A percentile compares a stretch with the other conserved stretches of the same genome.
phyloP scores from a whole-genome alignment of 2,329 filamentous ascomycete genomes.

The Aspergillus fructus region DNA sequence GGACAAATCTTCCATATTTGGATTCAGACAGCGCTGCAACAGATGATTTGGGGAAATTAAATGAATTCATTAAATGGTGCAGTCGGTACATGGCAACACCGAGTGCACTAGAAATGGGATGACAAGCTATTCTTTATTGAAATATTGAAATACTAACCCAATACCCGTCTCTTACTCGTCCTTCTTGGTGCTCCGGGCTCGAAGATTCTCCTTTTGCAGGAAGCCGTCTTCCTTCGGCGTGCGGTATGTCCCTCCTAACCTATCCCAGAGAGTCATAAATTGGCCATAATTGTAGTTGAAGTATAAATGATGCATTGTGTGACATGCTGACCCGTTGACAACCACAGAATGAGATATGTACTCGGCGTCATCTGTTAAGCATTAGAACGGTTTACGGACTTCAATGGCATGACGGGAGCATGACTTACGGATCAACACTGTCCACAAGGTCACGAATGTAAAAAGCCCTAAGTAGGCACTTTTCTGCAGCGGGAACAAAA shows the following conservation, averaged over 20 bases:
- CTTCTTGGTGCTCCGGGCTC: not conserved
- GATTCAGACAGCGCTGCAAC: conserved; percentile 24
- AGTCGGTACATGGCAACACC: not conserved
- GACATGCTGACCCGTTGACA: conserved; percentile 94
- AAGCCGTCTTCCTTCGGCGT: conserved; percentile 16
- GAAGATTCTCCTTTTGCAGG: conserved; percentile 1
- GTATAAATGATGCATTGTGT: conserved; percentile 85
- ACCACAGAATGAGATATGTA: conserved; percentile 82
- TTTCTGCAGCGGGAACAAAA: conserved; percentile 90
- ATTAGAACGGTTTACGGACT: not conserved
- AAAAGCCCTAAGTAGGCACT: conserved; percentile 82
- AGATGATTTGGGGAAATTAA: conserved; percentile 31
- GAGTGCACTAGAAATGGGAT: not conserved
- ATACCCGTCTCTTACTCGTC: not conserved
- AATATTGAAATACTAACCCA: not conserved
- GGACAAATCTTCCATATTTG: conserved; percentile 23
- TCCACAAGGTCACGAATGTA: conserved; percentile 93
- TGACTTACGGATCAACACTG: conserved; percentile 70
- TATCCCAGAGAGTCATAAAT: conserved; percentile 90
- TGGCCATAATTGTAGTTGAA: conserved; percentile 94
- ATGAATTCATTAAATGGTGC: conserved; percentile 31
- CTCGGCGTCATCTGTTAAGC: conserved; percentile 70
- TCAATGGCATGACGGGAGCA: not conserved
- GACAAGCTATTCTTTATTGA: not conserved
- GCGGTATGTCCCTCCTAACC: conserved; percentile 68